These are phyloP conservation scores for Termitomyces sp. DNA, from an alignment of 768 basidiomycete genomes.

Conservation along the genomic window DNA sequence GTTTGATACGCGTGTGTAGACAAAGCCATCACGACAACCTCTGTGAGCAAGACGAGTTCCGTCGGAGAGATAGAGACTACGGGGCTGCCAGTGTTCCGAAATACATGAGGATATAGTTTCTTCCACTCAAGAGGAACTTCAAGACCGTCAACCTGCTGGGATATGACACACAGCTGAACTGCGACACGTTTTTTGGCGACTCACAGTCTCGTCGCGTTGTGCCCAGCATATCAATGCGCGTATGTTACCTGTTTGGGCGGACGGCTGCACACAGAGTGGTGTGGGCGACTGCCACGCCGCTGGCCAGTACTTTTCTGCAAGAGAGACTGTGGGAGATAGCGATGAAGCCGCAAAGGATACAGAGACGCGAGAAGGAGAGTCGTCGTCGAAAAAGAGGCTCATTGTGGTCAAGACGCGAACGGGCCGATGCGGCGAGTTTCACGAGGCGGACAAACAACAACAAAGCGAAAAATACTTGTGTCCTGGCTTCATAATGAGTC, in stretches of 20 bases:
- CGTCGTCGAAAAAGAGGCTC: constrained; percentile 25
- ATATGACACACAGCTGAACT: neutral
- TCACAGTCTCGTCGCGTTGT: constrained; percentile 32
- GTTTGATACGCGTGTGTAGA: constrained; percentile 43
- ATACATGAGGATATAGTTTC: constrained; percentile 28
- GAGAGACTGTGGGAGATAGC: constrained; percentile 19
- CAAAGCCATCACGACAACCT: constrained; percentile 48
- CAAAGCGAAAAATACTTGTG: constrained; percentile 12
- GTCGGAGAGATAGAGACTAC: constrained; percentile 19
- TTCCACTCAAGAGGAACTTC: constrained; percentile 40
- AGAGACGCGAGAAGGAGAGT: constrained; percentile 16
- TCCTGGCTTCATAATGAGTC: constrained; percentile 8
- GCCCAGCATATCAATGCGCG: constrained; percentile 28
- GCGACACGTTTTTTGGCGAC: constrained; percentile 9
- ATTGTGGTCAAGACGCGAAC: constrained; percentile 14
- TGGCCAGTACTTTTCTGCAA: constrained; percentile 29
- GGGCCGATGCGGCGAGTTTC: constrained; percentile 3
- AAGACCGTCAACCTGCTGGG: constrained; percentile 26
- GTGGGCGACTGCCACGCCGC: constrained; percentile 9
- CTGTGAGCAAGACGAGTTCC: constrained; percentile 36
- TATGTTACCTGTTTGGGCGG: constrained; percentile 4
- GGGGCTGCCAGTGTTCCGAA: constrained; percentile 14
- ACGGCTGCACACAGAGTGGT: constrained; percentile 14
- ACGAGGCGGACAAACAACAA: constrained; percentile 7
- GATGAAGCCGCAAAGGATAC: constrained; percentile 20